A percentile compares a stretch with the other conserved stretches of the same genome.
Conservation (phyloP, 192 early-diverging fungal genomes). For the Podila epicladia region DNA sequence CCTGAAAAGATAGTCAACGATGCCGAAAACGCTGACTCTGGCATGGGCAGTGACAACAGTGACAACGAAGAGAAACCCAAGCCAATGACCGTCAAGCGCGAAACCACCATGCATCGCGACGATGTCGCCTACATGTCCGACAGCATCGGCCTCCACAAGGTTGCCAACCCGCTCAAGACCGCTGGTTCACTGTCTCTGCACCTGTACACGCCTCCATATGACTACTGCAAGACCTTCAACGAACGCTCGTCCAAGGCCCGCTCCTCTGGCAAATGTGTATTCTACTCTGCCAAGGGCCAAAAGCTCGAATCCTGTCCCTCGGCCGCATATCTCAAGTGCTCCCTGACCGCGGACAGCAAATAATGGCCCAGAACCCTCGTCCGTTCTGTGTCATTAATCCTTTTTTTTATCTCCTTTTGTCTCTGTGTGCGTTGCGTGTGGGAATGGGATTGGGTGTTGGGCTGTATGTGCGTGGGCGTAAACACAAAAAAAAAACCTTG, state of each 20-base stretch:
- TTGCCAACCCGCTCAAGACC: slow-evolving; percentile 71
- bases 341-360: slow-evolving; percentile 32
- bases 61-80: slow-evolving; percentile 30
- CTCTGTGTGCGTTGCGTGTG: background rate
- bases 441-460: background rate
- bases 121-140: slow-evolving; percentile 92
- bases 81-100: slow-evolving; percentile 55
- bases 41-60: slow-evolving; percentile 35
- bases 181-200: slow-evolving; percentile 85
- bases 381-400: slow-evolving; percentile 10
- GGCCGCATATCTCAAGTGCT: slow-evolving; percentile 44
- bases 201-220: slow-evolving; percentile 90
- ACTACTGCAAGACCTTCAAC: slow-evolving; percentile 88
- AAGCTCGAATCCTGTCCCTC: slow-evolving; percentile 50
- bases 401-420: background rate
- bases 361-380: slow-evolving; percentile 1
- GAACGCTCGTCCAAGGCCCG: slow-evolving; percentile 76
- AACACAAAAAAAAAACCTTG: background rate
- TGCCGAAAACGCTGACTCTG: slow-evolving; percentile 38
- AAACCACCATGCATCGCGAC: slow-evolving; percentile 65
- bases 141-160: slow-evolving; percentile 87
- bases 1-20: slow-evolving; percentile 59
- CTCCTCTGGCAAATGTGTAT: slow-evolving; percentile 67
- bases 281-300: slow-evolving; percentile 67
- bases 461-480: background rate